Evolutionary conservation across 495 filamentous ascomycete species (phyloP).

Genomic region (Hyaloscypha hepaticicola): DNA sequence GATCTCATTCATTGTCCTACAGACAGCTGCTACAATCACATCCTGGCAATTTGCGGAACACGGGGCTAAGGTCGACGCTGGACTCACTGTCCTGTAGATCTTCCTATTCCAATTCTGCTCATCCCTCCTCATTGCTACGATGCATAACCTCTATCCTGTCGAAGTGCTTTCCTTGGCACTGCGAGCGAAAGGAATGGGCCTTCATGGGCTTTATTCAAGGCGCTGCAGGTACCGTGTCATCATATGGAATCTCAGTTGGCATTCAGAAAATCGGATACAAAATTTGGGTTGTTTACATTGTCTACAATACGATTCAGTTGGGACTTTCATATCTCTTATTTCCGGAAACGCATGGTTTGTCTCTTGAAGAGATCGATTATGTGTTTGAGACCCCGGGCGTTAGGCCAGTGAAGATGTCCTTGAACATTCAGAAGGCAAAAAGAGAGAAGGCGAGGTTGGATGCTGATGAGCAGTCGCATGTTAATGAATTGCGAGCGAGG

Average conservation of each 20-base stretch:
- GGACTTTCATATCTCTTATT: slow-evolving; percentile 43
- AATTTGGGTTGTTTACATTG: slow-evolving; percentile 46
- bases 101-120: slow-evolving; percentile 45
- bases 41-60: slow-evolving; percentile 39
- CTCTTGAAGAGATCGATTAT: slow-evolving; percentile 45
- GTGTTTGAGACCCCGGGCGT: slow-evolving; percentile 47
- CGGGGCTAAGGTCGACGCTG: too few species aligned
- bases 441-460: slow-evolving; percentile 33
- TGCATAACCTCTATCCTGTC: slow-evolving; percentile 47
- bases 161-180: slow-evolving; percentile 41
- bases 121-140: slow-evolving; percentile 41
- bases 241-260: slow-evolving; percentile 44
- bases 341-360: slow-evolving; percentile 40
- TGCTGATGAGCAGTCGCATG: too few species aligned
- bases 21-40: slow-evolving; percentile 42
- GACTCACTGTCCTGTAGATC: not conserved
- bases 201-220: slow-evolving; percentile 43
- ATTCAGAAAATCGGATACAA: slow-evolving; percentile 45
- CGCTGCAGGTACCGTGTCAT: slow-evolving; percentile 38
- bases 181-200: slow-evolving; percentile 45
- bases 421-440: slow-evolving; percentile 46
- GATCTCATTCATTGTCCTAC: slow-evolving; percentile 40
- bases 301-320: slow-evolving; percentile 44
- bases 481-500: too few species aligned
- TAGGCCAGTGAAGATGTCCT: slow-evolving; percentile 44